phyloP scores from a whole-genome alignment of 257 asterid species.

The Solanum peruvianum region DNA sequence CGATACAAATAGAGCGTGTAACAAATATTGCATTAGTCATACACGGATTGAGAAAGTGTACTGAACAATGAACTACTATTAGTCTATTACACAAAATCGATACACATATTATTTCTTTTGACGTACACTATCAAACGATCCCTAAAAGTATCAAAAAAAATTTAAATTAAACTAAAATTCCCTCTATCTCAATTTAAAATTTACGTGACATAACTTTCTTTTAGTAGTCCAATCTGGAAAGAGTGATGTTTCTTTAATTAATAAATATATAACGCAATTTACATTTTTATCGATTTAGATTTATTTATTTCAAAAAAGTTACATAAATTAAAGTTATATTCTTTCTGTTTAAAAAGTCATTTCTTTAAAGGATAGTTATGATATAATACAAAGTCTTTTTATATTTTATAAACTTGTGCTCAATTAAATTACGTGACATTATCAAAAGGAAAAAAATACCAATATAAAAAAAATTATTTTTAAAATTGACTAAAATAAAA shows the following conservation, averaged over 20 bases:
- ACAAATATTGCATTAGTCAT: no score
- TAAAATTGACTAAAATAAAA: not conserved
- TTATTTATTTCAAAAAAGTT: not conserved
- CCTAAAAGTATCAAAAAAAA: no score
- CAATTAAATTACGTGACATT: not conserved
- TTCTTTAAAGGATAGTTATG: not conserved
- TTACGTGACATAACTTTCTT: no score
- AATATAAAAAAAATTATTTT: not conserved
- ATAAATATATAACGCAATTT: no score
- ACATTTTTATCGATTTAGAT: no score
- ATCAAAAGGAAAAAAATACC: not conserved
- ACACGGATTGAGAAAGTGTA: no score
- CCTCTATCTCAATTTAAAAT: not conserved
- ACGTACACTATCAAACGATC: not conserved
- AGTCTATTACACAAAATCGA: not conserved
- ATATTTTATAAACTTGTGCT: not conserved
- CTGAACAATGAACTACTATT: no score
- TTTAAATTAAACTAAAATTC: no score
- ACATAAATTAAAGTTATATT: not conserved
- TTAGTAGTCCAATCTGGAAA: no score
- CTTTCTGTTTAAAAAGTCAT: not conserved
- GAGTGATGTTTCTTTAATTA: no score
- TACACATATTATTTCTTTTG: not conserved
- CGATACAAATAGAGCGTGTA: no score
- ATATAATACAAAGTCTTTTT: no score